Evolutionary conservation across 192 early-diverging fungal species (phyloP).

Genomic region (Backusella circina): DNA sequence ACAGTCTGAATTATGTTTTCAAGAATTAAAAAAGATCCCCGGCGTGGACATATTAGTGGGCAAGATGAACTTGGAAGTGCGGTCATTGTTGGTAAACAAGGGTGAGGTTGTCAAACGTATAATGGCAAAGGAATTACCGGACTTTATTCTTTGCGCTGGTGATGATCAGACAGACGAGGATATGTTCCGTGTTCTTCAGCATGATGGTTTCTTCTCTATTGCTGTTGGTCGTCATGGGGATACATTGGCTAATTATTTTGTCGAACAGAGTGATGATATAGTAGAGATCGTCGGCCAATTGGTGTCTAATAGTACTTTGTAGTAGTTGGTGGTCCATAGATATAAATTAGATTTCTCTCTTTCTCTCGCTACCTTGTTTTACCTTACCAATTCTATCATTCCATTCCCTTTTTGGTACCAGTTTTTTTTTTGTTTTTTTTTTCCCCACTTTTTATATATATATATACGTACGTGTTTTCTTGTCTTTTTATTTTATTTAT

Average conservation of each 20-base stretch:
- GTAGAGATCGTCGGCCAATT: conserved; percentile 39
- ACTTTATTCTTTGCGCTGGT: conserved; percentile 92
- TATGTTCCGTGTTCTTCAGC: conserved; percentile 80
- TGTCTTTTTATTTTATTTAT: not conserved
- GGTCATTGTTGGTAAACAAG: conserved; percentile 89
- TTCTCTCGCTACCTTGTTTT: not conserved
- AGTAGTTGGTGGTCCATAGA: not conserved
- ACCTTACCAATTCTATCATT: not conserved
- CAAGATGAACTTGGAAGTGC: conserved; percentile 97
- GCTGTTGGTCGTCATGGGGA: conserved; percentile 84
- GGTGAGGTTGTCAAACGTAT: conserved; percentile 95
- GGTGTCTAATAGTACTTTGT: conserved; percentile 15
- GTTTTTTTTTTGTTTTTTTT: not conserved
- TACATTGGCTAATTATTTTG: conserved; percentile 82
- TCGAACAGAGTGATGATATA: conserved; percentile 65
- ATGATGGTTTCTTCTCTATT: conserved; percentile 46
- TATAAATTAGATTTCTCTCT: not conserved
- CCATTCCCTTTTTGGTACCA: not conserved
- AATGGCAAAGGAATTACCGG: conserved; percentile 56
- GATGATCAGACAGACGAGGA: conserved; percentile 98
- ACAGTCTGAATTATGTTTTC: conserved; percentile 18
- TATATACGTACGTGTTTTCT: not conserved
- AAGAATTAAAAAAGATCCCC: conserved; percentile 15
- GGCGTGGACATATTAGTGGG: conserved; percentile 93
- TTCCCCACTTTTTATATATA: not conserved